Conservation (phyloP, 164 flowering plant genomes). For the Sextonia rubra region DNA sequence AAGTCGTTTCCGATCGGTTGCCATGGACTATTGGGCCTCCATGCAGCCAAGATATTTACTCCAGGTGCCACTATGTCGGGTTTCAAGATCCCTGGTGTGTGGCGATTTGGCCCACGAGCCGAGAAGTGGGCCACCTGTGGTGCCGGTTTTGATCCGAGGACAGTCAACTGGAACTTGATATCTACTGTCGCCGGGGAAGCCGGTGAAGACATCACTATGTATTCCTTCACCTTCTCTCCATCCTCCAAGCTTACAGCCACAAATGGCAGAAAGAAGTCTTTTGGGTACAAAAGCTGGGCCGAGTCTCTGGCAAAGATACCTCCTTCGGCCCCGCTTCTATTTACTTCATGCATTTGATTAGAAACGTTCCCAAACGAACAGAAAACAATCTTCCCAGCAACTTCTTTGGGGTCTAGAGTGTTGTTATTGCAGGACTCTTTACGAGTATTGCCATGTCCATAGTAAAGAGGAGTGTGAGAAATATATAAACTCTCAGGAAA, state of each 20-base stretch:
- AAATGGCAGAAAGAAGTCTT: conserved; percentile 20
- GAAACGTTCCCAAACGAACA: too few relatives aligned
- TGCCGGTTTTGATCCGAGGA: conserved; percentile 29
- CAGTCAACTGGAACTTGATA: too few relatives aligned
- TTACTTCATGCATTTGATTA: too few relatives aligned
- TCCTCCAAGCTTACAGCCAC: conserved; percentile 17
- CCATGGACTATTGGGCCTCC: conserved; percentile 21
- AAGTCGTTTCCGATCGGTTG: conserved; percentile 10
- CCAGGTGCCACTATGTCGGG: conserved; percentile 40
- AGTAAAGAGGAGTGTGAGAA: too few relatives aligned
- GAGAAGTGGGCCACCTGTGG: conserved; percentile 36
- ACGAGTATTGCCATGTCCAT: too few relatives aligned
- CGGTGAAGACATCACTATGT: too few relatives aligned
- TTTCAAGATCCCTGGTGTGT: conserved; percentile 27
- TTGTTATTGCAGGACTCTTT: too few relatives aligned
- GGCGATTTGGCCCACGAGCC: conserved; percentile 24
- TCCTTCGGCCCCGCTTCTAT: too few relatives aligned
- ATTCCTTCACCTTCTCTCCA: conserved; percentile 19
- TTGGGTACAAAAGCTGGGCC: conserved; percentile 1
- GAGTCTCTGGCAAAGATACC: conserved; percentile 16
- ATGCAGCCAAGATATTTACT: conserved; percentile 29
- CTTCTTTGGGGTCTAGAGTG: too few relatives aligned
- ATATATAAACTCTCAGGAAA: too few relatives aligned
- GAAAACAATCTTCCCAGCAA: too few relatives aligned
- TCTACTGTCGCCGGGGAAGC: too few relatives aligned